Evolutionary conservation across 495 filamentous ascomycete genomes (phyloP).

Genomic region (Penicillium silybi): DNA sequence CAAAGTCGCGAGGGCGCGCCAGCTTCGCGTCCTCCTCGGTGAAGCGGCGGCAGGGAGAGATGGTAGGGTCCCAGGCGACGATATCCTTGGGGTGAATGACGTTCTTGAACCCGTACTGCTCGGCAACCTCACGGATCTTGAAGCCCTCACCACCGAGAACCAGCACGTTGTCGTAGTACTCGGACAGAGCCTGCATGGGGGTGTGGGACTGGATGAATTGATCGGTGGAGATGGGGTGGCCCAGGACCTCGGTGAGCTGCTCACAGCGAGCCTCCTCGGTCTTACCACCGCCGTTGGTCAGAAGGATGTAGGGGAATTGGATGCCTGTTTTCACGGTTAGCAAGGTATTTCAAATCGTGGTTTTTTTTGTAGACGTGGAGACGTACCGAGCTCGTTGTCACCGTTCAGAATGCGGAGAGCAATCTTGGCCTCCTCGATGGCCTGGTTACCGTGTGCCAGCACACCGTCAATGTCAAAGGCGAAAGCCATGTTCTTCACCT

Average conservation of each 20-base stretch:
- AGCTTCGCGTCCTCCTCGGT: conserved; percentile 61
- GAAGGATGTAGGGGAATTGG: conserved; percentile 1
- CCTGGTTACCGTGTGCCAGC: conserved; percentile 70
- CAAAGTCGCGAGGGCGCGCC: conserved; percentile 64
- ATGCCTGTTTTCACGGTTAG: conserved; percentile 36
- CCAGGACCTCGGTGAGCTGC: conserved; percentile 71
- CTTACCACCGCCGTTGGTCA: conserved; percentile 6
- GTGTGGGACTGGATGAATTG: conserved; percentile 96
- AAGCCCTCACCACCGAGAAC: conserved; percentile 87
- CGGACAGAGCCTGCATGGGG: conserved; percentile 84
- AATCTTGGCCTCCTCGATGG: conserved; percentile 76
- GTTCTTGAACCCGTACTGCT: conserved; percentile 85
- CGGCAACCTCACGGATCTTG: conserved; percentile 79
- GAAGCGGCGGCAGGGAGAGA: conserved; percentile 76
- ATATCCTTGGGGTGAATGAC: conserved; percentile 88
- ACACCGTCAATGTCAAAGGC: conserved; percentile 94
- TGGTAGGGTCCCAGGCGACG: conserved; percentile 75
- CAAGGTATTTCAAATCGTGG: background rate
- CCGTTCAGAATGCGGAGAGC: conserved; percentile 82
- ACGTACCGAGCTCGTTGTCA: conserved; percentile 66
- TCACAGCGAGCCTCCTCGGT: conserved; percentile 77
- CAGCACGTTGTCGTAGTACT: conserved; percentile 79
- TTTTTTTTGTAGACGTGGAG: background rate
- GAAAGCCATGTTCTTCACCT: conserved; percentile 71
- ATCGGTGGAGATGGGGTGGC: conserved; percentile 67